Evolutionary conservation across 1,139 yeast species (phyloP), one percentile per base, ranked within the genome.

Genomic region (Debaryomyces singareniensis): DNA sequence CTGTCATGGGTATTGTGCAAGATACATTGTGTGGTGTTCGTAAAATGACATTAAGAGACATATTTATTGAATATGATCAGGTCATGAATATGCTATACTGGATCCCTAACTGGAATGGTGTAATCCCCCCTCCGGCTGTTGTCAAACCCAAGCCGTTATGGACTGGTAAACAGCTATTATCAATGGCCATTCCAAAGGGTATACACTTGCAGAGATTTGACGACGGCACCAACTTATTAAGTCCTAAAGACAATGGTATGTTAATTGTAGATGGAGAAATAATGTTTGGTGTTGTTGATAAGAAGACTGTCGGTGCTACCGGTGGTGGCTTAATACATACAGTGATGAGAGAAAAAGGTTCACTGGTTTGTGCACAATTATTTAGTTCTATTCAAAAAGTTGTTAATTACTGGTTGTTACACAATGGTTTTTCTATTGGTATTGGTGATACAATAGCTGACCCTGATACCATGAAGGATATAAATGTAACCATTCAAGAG

Each of bases 391-490:
- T 91, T 38, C 98, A 93, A 59, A 89, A 87, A 54, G 95, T 91
- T 37, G 96, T 87, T 28, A 93, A 93, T 58, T 93, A 74, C 57
- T 93, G 98, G 99, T 71, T 93, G 39, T 69, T 93, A 35, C 98
- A 93, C 54, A 85, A 85, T 50, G 97, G 98, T 35, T 93, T 93
- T 63, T 87, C 97, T 12, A 93, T 93, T 49, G 99, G 99, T 74
- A 91, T 93, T 61, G 98, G 98, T 70, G 99, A 93, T 61, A 93
- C 98, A 3, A 91, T 93, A 66, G 98, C 98, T 29, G 98, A 93
- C 68, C 77, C 89, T n/a, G 80, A 75, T 26, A 91, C 98, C 23
- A 93, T 93, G 96, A 78, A 80, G 46, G 81, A 81, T 42, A 87
- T 93, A 46, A 91, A 96, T 1, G 78, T 82, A 35, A 89, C 97